These are phyloP conservation scores for Volutella citrinella DNA, from an alignment of 2,329 filamentous ascomycete species.

Conservation along the genomic window DNA sequence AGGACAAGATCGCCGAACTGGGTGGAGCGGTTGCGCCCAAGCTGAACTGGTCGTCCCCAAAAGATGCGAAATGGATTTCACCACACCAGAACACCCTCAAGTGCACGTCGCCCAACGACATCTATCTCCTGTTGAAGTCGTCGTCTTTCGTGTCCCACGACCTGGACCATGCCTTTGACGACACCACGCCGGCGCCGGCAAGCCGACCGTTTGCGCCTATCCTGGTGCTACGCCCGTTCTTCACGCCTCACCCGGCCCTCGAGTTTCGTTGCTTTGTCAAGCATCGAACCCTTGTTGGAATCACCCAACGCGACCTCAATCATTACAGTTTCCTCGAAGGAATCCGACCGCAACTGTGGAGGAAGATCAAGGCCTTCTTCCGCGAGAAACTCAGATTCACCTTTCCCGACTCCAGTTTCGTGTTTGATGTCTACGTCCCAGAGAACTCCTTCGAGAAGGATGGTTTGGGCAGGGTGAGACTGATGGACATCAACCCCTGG, in stretches of 20 bases:
- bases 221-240: slow-evolving; percentile 83
- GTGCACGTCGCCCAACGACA: slow-evolving; percentile 82
- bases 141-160: slow-evolving; percentile 95
- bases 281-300: slow-evolving; percentile 71
- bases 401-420: slow-evolving; percentile 81
- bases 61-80: slow-evolving; percentile 92
- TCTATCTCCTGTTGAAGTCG: slow-evolving; percentile 91
- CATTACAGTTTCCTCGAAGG: slow-evolving; percentile 76
- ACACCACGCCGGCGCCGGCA: slow-evolving; percentile 42
- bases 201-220: slow-evolving; percentile 63
- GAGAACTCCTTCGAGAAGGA: slow-evolving; percentile 52
- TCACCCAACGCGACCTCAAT: slow-evolving; percentile 87
- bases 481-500: slow-evolving; percentile 97
- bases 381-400: slow-evolving; percentile 67
- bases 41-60: slow-evolving; percentile 95
- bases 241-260: slow-evolving; percentile 82
- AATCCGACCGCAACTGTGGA: slow-evolving; percentile 63
- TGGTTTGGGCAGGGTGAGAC: slow-evolving; percentile 70
- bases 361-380: slow-evolving; percentile 75
- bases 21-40: slow-evolving; percentile 88
- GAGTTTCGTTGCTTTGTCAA: slow-evolving; percentile 97
- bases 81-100: slow-evolving; percentile 84
- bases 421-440: slow-evolving; percentile 91
- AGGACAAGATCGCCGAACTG: slow-evolving; percentile 72
- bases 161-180: slow-evolving; percentile 88